phyloP scores from a whole-genome alignment of 1,284 basidiomycete species.

The Exobasidium rhododendri region DNA sequence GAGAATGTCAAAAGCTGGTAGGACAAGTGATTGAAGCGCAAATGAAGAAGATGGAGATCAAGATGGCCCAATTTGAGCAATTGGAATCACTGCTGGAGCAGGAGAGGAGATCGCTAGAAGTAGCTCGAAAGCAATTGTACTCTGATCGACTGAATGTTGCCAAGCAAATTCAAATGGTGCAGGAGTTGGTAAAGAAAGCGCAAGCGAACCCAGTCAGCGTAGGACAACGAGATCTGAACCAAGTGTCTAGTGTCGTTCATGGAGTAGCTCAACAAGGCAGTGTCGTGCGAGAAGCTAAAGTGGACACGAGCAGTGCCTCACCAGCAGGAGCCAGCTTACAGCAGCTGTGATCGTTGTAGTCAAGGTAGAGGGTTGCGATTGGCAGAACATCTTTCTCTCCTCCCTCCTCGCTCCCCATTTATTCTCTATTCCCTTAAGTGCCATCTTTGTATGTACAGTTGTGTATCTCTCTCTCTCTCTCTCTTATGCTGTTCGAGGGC shows the following conservation, averaged over 20 bases:
- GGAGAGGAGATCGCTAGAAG: slow-evolving; percentile 44
- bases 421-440: too few species aligned
- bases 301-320: not conserved
- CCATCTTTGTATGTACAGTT: too few species aligned
- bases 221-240: slow-evolving; percentile 30
- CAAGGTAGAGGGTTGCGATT: too few species aligned
- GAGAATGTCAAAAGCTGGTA: slow-evolving; percentile 74
- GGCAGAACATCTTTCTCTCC: not conserved
- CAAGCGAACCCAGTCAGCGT: slow-evolving; percentile 34
- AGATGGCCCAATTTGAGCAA: slow-evolving; percentile 52
- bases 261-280: slow-evolving; percentile 49
- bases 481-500: too few species aligned
- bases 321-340: not conserved
- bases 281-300: slow-evolving; percentile 28
- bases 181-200: slow-evolving; percentile 46
- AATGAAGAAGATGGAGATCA: slow-evolving; percentile 77
- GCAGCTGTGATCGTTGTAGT: not conserved
- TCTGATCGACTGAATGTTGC: slow-evolving; percentile 48
- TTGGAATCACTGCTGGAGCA: slow-evolving; percentile 49
- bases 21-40: slow-evolving; percentile 85
- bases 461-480: not conserved
- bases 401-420: not conserved
- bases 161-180: slow-evolving; percentile 46
- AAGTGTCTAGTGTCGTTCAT: slow-evolving; percentile 31
- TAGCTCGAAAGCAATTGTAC: slow-evolving; percentile 45